Evolutionary conservation across 345 rosid species (phyloP).

Genomic region (Sisymbrium irio): DNA sequence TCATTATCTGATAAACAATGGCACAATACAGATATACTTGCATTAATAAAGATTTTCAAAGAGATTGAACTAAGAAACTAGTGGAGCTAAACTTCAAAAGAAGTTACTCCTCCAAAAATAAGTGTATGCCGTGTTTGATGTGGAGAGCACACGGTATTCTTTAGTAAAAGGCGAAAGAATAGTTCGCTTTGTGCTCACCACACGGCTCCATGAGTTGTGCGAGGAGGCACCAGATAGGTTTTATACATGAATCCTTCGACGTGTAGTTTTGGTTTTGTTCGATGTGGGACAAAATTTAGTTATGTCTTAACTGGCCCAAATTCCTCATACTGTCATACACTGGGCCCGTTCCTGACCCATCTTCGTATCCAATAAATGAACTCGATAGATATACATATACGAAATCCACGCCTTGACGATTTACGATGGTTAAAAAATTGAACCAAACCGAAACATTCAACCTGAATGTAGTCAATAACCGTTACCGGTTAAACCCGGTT

Average conservation of each 20-base stretch:
- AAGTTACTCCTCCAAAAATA: background rate
- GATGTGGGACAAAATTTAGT: background rate
- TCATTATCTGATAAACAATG: background rate
- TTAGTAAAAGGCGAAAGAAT: conserved; percentile 40
- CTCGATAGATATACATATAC: background rate
- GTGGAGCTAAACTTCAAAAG: background rate
- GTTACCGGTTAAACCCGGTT: conserved; percentile 5
- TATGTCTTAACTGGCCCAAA: background rate
- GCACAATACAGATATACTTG: background rate
- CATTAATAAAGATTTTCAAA: background rate
- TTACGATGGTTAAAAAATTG: background rate
- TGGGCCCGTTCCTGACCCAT: background rate
- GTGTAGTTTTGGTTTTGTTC: background rate
- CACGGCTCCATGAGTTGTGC: background rate
- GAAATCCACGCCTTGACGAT: background rate
- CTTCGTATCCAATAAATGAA: background rate
- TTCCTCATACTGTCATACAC: background rate
- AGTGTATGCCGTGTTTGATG: background rate
- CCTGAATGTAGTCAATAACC: background rate
- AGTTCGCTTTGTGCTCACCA: conserved; percentile 29
- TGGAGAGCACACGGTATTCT: conserved; percentile 17
- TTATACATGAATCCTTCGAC: background rate
- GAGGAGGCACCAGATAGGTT: background rate
- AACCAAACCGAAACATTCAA: background rate
- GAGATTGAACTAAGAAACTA: background rate